Percentiles rank a stretch among this genome's conserved stretches.
Evolutionary conservation across 108 stramenopile genomes (phyloP).

Genomic region (Skeletonema potamos): DNA sequence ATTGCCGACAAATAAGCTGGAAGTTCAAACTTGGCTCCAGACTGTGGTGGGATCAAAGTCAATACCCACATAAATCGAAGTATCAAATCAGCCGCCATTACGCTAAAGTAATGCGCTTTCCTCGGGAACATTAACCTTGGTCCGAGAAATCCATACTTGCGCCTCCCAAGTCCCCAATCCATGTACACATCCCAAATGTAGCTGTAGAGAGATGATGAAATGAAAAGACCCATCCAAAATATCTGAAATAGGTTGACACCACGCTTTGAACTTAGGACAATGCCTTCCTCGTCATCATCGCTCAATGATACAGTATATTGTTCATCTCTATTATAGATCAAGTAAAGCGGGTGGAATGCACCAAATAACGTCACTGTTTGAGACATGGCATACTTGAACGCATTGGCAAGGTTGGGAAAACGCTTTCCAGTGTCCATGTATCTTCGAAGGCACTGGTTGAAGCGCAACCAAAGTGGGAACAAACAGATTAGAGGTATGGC

Average conservation of each 20-base stretch:
- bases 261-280: background rate
- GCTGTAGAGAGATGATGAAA: conserved; percentile 80
- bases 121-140: conserved; percentile 86
- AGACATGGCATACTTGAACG: conserved; percentile 89
- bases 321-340: conserved; percentile 41
- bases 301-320: background rate
- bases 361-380: conserved; percentile 91
- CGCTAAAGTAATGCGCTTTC: conserved; percentile 65
- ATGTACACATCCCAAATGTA: conserved; percentile 92
- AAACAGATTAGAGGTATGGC: conserved; percentile 81
- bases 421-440: conserved; percentile 83
- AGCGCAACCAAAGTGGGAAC: conserved; percentile 85
- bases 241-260: conserved; percentile 55
- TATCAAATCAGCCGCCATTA: conserved; percentile 52
- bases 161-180: conserved; percentile 87
- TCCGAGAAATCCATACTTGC: conserved; percentile 71
- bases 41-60: conserved; percentile 77
- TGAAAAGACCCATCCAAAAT: conserved; percentile 82
- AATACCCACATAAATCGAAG: conserved; percentile 91
- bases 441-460: conserved; percentile 91
- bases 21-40: conserved; percentile 80
- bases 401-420: conserved; percentile 87
- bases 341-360: conserved; percentile 85
- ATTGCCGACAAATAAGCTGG: conserved; percentile 81
- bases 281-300: conserved; percentile 28